Evolutionary conservation across 305 asterid genomes (phyloP).

Genomic region (Solanum chacoense): DNA sequence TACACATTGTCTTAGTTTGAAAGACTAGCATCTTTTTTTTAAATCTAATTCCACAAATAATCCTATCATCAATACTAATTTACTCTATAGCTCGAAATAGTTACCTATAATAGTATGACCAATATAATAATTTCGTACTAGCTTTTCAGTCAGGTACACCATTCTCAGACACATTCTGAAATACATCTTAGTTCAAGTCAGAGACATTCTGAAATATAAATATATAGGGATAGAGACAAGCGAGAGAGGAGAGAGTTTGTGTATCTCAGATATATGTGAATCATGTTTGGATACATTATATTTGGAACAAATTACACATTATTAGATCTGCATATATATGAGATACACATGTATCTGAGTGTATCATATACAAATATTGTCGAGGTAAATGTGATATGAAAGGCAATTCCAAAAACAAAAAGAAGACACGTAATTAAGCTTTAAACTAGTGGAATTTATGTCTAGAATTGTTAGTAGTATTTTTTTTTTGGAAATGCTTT

Average conservation of each 20-base stretch:
- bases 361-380: neutral
- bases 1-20: too few relatives aligned
- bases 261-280: neutral
- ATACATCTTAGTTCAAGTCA: too few relatives aligned
- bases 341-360: too few relatives aligned
- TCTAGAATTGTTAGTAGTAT: neutral
- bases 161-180: too few relatives aligned
- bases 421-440: neutral
- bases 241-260: too few relatives aligned
- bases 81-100: neutral
- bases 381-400: neutral
- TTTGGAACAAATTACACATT: neutral
- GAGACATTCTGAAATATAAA: too few relatives aligned
- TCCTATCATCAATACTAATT: neutral
- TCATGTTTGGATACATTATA: neutral
- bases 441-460: neutral
- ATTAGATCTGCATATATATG: fast-evolving
- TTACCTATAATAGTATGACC: neutral
- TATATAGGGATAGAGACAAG: too few relatives aligned
- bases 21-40: too few relatives aligned
- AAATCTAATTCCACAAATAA: neutral
- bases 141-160: neutral
- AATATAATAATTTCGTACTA: neutral
- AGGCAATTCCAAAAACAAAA: neutral
- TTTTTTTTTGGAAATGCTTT: neutral